Evolutionary conservation across 176 grass and related monocot genomes (phyloP), one percentile per base, ranked within the genome.

Genomic region (Aegilops sharonensis): DNA sequence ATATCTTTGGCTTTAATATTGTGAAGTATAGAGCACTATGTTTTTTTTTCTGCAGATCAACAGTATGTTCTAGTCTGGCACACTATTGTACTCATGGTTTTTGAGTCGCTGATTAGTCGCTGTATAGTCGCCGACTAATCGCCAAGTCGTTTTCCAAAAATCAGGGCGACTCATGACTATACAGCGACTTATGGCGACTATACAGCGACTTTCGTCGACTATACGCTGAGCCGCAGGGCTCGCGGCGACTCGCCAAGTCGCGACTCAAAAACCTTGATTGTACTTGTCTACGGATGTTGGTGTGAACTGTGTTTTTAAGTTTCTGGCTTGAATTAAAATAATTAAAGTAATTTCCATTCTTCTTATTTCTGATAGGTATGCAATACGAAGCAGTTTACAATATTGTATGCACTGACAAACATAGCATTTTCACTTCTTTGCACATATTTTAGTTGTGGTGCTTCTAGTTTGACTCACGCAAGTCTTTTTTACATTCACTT

Each of bases 401-500:
- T 34, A 13, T 74, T 75, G 37, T 45, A 47, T 74, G 7, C 57
- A 84, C 18, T 12, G 10, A 10, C 52, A 63, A 4, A 34, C 12
- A 8, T 65, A 50, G 20, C 65, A 77, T 65, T 36, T 30, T 48
- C 12, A 47, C 23, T 27, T 3, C 24, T 47, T 30, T 75, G 40
- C 72, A 8, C 27, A 32, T 50, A 25, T 75, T 35, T 18, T 35
- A 35, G 24, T 48, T 81, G 68, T 15, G 66, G 64, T 42, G 62
- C 47, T 52, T 78, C 37, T 78, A 40, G 50, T 84, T 57, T 66
- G 1, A 17, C 32, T 47, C 3, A 1, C 8, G 2, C 14, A 68
- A 63, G 15, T 76, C 31, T 87, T 80, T 80, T 75, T 8, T 11
- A 62, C 50, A 80, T 87, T 2, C 68, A 14, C 20, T 90, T 81